phyloP scores from a whole-genome alignment of 208 protist genomes.

The Crithidia thermophila region DNA sequence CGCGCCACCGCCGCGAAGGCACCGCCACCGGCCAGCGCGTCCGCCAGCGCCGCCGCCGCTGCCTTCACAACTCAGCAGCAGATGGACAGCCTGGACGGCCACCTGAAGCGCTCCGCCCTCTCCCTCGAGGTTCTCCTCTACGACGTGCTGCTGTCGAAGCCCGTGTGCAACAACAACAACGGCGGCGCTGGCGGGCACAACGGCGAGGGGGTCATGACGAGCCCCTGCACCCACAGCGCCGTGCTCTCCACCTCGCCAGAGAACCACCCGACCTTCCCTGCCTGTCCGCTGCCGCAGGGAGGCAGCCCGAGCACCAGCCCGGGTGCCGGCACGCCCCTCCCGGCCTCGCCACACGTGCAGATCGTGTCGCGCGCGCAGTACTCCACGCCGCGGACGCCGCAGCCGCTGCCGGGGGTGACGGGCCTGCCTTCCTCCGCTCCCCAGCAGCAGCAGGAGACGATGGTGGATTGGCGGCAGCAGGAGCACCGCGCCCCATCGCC shows the following conservation, averaged over 20 bases:
- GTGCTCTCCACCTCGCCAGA: constrained; percentile 3
- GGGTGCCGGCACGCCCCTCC: background rate
- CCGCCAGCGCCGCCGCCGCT: background rate
- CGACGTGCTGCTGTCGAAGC: constrained; percentile 25
- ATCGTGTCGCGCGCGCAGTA: constrained; percentile 16
- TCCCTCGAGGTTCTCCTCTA: constrained; percentile 24
- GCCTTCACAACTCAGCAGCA: background rate
- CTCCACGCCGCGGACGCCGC: constrained; percentile 17
- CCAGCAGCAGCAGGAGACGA: background rate
- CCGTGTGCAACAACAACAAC: constrained; percentile 1
- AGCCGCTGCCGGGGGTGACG: background rate
- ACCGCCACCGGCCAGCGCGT: too few species aligned
- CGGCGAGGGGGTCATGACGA: too few species aligned
- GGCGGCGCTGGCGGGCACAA: background rate
- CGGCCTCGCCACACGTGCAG: constrained; percentile 2
- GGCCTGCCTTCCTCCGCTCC: too few species aligned
- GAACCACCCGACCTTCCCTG: background rate
- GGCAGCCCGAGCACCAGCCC: constrained; percentile 17
- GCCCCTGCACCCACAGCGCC: constrained; percentile 8
- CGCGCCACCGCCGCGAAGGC: too few species aligned
- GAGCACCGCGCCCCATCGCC: constrained; percentile 5
- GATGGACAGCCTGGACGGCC: constrained; percentile 14
- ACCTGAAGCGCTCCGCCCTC: constrained; percentile 16
- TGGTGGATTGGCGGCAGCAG: background rate
- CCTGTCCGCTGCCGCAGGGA: background rate